Evolutionary conservation across 2,329 filamentous ascomycete species (phyloP), one percentile per base, ranked within the genome.

Genomic region (Aspergillus brunneoviolaceus): DNA sequence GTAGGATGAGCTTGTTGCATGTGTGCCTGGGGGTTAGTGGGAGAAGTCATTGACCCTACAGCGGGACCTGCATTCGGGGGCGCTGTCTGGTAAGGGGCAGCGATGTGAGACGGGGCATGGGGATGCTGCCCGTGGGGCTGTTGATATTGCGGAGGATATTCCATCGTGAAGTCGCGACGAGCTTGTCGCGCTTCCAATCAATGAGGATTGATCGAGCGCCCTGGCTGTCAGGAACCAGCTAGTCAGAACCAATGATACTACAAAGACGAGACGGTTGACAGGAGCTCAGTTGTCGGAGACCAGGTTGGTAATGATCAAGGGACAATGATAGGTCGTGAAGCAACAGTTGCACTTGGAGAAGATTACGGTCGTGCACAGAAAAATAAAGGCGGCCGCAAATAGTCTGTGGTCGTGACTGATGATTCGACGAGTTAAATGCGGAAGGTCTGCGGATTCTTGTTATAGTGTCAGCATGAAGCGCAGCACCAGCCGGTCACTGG

Each of bases 121-220:
- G 85, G 81, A 74, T 86, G 86, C 77, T 89, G 87, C 75, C 74
- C 77, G 70, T 80, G 80, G 69, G 85, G 81, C 77, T 87, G 84
- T 77, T 86, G 87, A 72, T 88, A 86, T 74, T 90, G 89, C 79
- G 88, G 86, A 76, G 86, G 85, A 81, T 90, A 90, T 79, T 90
- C 88, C 88, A 91, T 90, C 80, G 84, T 89, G 67, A 62, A 64
- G 59, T 58, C 58, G 64, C 63, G 68, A 69, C 63, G 66, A 66
- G 58, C 62, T 55, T 60, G 68, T 70, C 67, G 69, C 69, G 65
- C 67, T 65, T 68, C 53, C 51, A 60, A 53, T 59, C 61, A 52
- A 60, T 58, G 64, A 56, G 54, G 64, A 5, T 62, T 62, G 64
- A 66, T 67, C 58, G 63, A 55, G 58, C 48, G 57, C 53, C 33